Conservation (phyloP, 139 green algal genomes). For the Eudorina sp. region DNA sequence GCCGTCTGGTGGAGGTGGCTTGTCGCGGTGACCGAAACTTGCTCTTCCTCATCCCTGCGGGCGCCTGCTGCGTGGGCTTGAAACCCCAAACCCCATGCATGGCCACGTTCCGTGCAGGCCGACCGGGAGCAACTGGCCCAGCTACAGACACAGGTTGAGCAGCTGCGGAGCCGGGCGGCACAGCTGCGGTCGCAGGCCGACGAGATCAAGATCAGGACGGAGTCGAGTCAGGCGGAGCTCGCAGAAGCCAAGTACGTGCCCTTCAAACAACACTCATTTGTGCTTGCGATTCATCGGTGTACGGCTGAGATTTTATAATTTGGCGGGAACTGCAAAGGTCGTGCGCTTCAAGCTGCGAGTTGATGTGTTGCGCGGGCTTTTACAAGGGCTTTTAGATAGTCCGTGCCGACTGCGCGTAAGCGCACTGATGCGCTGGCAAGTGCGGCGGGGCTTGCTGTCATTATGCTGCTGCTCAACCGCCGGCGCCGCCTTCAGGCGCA, state of each 20-base stretch:
- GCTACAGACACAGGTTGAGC: conserved; percentile 53
- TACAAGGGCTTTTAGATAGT: too few relatives aligned
- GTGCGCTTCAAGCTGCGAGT: too few relatives aligned
- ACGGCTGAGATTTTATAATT: too few relatives aligned
- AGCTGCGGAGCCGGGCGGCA: conserved; percentile 56
- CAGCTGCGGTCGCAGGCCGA: conserved; percentile 49
- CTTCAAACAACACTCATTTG: too few relatives aligned
- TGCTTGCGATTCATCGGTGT: too few relatives aligned
- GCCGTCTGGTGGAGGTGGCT: neutral
- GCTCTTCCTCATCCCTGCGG: neutral
- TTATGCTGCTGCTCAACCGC: too few relatives aligned
- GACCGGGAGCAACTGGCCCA: conserved; percentile 61
- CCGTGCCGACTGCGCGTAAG: too few relatives aligned
- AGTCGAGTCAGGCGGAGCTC: conserved; percentile 3
- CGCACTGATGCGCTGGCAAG: too few relatives aligned
- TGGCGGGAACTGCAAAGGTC: too few relatives aligned
- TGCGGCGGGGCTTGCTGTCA: too few relatives aligned
- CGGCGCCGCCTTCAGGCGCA: conserved; percentile 22
- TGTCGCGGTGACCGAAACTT: neutral
- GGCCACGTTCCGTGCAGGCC: neutral
- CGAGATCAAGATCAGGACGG: conserved; percentile 1
- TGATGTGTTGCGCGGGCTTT: too few relatives aligned
- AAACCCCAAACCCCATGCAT: neutral
- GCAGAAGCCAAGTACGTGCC: neutral
- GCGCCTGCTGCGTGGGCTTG: too few relatives aligned